Evolutionary conservation across 2,329 filamentous ascomycete species (phyloP).

Genomic region (Venturia asperata): DNA sequence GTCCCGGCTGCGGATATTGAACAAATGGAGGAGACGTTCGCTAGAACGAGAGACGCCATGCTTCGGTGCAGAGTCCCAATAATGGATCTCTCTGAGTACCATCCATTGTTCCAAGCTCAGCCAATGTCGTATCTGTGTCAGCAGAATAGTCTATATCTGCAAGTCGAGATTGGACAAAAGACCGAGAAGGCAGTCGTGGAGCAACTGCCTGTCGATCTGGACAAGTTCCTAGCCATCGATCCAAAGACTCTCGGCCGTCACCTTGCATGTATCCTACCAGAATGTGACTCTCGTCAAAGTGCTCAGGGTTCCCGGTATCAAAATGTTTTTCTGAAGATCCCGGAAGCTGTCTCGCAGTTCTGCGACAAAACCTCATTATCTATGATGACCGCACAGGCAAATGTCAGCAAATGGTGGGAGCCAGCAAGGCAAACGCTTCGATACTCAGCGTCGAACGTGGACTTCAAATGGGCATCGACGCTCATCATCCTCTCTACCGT

Average conservation of each 20-base stretch:
- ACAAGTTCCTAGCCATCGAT: slow-evolving; percentile 17
- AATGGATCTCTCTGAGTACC: slow-evolving; percentile 17
- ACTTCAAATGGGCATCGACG: not conserved
- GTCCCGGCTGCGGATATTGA: not conserved
- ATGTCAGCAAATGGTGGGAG: not conserved
- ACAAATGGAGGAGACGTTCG: slow-evolving; percentile 13
- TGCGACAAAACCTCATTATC: not conserved
- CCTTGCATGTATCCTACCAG: slow-evolving; percentile 12
- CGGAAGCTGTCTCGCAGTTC: not conserved
- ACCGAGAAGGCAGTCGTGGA: not conserved
- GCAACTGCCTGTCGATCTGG: slow-evolving; percentile 17
- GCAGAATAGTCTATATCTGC: slow-evolving; percentile 14
- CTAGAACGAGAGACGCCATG: slow-evolving; percentile 3
- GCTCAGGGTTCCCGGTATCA: not conserved
- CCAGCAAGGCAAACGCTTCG: not conserved
- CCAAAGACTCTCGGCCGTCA: slow-evolving; percentile 13
- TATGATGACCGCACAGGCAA: not conserved
- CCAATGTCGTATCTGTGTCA: slow-evolving; percentile 14
- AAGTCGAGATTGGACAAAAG: slow-evolving; percentile 4
- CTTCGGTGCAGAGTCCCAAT: slow-evolving; percentile 14
- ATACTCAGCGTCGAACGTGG: not conserved
- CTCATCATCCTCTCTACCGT: not conserved
- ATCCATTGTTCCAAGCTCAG: slow-evolving; percentile 13
- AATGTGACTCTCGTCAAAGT: not conserved
- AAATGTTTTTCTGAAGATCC: not conserved